Evolutionary conservation across 768 basidiomycete genomes (phyloP).

Genomic region (Lentinula sp.): DNA sequence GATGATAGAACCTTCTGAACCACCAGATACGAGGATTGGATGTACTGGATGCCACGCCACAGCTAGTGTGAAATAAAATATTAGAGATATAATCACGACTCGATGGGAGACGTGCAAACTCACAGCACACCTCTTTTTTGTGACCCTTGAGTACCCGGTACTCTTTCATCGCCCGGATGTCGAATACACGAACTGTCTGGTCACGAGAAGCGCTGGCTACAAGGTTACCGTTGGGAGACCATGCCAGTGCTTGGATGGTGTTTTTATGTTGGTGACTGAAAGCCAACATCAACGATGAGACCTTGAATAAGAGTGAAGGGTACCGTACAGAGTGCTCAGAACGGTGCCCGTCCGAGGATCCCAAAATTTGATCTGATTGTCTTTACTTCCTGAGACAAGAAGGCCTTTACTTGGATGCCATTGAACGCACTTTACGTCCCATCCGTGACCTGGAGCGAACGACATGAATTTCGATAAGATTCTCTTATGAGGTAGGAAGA

Average conservation of each 20-base stretch:
- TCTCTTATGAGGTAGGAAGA: neutral
- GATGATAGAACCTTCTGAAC: constrained; percentile 88
- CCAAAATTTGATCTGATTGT: constrained; percentile 99
- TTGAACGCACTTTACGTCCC: constrained; percentile 98
- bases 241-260: constrained; percentile 86
- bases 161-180: constrained; percentile 98
- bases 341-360: constrained; percentile 91
- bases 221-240: constrained; percentile 93
- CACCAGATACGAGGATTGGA: constrained; percentile 87
- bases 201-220: constrained; percentile 95
- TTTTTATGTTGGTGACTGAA: constrained; percentile 93
- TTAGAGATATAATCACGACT: neutral
- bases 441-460: constrained; percentile 74
- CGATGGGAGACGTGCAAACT: constrained; percentile 17
- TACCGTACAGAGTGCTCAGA: constrained; percentile 79
- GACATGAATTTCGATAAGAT: neutral
- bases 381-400: constrained; percentile 92
- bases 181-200: constrained; percentile 92
- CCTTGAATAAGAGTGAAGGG: neutral
- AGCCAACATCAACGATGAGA: neutral
- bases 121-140: constrained; percentile 97
- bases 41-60: constrained; percentile 96
- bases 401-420: constrained; percentile 99
- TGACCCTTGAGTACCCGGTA: constrained; percentile 89
- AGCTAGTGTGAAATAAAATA: constrained; percentile 36